These are phyloP conservation scores for Eremomyces bilateralis DNA, from an alignment of 495 filamentous ascomycete genomes.

Conservation along the genomic window DNA sequence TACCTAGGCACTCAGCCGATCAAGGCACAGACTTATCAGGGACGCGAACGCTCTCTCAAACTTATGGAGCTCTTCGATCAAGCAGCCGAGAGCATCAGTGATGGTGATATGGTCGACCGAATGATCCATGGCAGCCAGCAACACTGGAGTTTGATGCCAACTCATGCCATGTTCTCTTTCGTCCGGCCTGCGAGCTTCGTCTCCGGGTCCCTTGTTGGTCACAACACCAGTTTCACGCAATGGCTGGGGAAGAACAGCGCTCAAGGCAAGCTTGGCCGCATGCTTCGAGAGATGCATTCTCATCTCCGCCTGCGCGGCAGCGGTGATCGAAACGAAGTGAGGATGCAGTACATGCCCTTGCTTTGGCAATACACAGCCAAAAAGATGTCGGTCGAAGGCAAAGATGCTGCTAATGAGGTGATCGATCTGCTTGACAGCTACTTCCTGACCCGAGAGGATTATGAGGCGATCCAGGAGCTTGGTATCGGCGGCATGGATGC, in stretches of 20 bases:
- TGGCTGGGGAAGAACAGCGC: conserved; percentile 96
- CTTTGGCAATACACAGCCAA: conserved; percentile 70
- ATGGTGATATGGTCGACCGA: conserved; percentile 86
- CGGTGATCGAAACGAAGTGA: conserved; percentile 83
- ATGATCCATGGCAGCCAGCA: conserved; percentile 98
- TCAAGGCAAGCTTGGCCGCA: conserved; percentile 62
- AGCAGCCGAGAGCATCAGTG: conserved; percentile 86
- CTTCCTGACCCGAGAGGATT: conserved; percentile 89
- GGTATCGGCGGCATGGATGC: conserved; percentile 68
- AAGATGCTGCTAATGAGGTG: conserved; percentile 19
- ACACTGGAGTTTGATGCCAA: conserved; percentile 95
- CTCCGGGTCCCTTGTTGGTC: conserved; percentile 45
- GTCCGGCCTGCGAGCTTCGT: conserved; percentile 78
- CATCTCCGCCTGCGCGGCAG: conserved; percentile 86
- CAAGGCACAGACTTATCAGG: conserved; percentile 30
- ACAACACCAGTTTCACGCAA: conserved; percentile 44
- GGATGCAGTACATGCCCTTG: conserved; percentile 79
- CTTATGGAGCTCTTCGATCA: conserved; percentile 61
- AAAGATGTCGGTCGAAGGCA: conserved; percentile 20
- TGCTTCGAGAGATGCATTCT: conserved; percentile 82
- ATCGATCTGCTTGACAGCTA: conserved; percentile 95
- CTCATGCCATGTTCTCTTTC: conserved; percentile 90
- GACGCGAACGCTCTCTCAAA: conserved; percentile 52
- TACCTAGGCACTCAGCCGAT: conserved; percentile 68
- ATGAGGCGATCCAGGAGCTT: conserved; percentile 76